Conservation (phyloP, 768 basidiomycete species). For the Rhodotorula taiwanensis region DNA sequence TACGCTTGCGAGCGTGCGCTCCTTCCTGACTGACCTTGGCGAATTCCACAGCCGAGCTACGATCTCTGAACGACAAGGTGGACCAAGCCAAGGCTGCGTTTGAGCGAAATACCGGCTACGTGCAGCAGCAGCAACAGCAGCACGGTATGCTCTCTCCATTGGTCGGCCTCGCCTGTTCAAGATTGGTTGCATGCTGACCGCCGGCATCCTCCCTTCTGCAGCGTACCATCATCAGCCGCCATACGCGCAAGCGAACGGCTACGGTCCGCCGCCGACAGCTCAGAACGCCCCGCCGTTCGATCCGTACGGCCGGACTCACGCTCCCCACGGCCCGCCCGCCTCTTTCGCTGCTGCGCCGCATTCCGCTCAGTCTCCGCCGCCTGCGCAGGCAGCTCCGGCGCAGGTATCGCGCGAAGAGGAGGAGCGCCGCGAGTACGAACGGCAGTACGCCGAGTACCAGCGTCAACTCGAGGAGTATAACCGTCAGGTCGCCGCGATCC, state of each 20-base stretch:
- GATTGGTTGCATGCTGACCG: conserved; percentile 41
- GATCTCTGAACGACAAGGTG: conserved; percentile 91
- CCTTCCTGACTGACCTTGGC: too few species aligned
- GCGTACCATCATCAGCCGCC: conserved; percentile 10
- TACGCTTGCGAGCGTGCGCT: background rate
- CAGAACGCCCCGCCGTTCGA: conserved; percentile 42
- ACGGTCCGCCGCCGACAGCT: conserved; percentile 45
- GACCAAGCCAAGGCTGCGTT: conserved; percentile 80
- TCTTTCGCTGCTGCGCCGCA: background rate
- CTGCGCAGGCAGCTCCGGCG: conserved; percentile 40
- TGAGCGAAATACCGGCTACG: conserved; percentile 48
- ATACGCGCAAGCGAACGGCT: conserved; percentile 35
- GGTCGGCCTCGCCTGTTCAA: too few species aligned
- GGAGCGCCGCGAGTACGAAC: conserved; percentile 27
- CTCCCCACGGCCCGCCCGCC: background rate
- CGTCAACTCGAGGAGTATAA: conserved; percentile 23
- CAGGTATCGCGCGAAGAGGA: conserved; percentile 34
- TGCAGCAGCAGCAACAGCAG: background rate
- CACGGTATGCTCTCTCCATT: background rate
- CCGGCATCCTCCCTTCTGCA: conserved; percentile 47
- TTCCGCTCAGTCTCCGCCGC: conserved; percentile 2
- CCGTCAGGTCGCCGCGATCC: conserved; percentile 10
- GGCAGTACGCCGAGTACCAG: conserved; percentile 24
- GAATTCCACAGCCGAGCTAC: conserved; percentile 89
- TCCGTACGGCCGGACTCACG: background rate